phyloP scores from a whole-genome alignment of 257 asterid species.

The Nicotiana undulata region DNA sequence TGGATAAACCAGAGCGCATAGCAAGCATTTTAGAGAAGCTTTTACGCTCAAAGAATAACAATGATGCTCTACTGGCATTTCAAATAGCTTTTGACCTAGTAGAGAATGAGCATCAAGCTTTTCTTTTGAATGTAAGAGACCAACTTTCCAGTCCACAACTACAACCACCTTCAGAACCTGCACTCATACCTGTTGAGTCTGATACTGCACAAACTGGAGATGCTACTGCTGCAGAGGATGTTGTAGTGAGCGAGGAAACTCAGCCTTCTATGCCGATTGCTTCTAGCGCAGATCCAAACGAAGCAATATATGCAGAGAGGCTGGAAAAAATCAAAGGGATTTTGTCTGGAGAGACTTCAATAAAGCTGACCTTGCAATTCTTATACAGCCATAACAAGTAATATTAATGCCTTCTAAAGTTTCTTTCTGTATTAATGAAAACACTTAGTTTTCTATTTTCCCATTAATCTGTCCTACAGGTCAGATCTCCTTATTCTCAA shows the following conservation, averaged over 20 bases:
- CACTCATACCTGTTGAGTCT: slow-evolving; percentile 35
- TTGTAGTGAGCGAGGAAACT: slow-evolving; percentile 54
- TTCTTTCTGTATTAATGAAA: slow-evolving; percentile 4
- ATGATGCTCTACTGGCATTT: slow-evolving; percentile 81
- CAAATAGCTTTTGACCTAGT: slow-evolving; percentile 91
- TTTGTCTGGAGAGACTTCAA: slow-evolving; percentile 87
- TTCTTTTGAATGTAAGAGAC: slow-evolving; percentile 70
- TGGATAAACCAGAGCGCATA: slow-evolving; percentile 77
- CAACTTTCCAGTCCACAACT: slow-evolving; percentile 48
- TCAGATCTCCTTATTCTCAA: slow-evolving; percentile 93
- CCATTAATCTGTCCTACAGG: slow-evolving; percentile 28
- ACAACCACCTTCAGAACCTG: slow-evolving; percentile 40
- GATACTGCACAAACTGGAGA: slow-evolving; percentile 30
- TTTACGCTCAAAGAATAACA: slow-evolving; percentile 53
- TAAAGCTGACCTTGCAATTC: slow-evolving; percentile 83
- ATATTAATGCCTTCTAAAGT: slow-evolving; percentile 17
- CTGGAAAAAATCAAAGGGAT: slow-evolving; percentile 65
- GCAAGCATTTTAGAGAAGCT: slow-evolving; percentile 74
- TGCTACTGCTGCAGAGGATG: slow-evolving; percentile 42
- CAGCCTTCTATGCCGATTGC: slow-evolving; percentile 26
- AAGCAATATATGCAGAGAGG: slow-evolving; percentile 63
- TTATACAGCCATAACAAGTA: slow-evolving; percentile 89
- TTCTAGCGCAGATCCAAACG: slow-evolving; percentile 35
- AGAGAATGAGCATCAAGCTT: slow-evolving; percentile 89
- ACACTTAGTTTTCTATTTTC: slow-evolving; percentile 1